phyloP scores from a whole-genome alignment of 225 moss, liverwort and hornwort genomes.

The Antitrichia curtipendula region DNA sequence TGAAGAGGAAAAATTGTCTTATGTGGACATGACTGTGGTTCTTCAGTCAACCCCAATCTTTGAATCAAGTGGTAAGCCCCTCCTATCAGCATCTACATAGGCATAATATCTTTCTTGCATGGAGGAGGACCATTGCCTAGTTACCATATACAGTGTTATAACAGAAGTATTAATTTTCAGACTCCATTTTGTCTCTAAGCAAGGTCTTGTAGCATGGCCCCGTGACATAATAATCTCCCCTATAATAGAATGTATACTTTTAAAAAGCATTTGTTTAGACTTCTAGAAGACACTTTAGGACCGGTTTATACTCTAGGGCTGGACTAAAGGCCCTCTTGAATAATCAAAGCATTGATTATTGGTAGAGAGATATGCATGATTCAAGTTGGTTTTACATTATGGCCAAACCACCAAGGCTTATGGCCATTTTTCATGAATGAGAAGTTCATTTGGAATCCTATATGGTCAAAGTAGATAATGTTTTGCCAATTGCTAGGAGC shows the following conservation, averaged over 20 bases:
- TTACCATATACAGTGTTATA: no score
- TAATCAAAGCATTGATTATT: not conserved
- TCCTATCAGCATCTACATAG: no score
- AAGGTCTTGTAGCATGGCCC: fast-evolving
- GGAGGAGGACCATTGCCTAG: no score
- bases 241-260: not conserved
- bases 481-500: not conserved
- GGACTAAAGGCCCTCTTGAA: fast-evolving
- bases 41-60: no score
- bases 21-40: no score
- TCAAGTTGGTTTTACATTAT: fast-evolving
- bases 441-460: not conserved
- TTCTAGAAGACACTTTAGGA: not conserved
- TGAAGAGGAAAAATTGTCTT: no score
- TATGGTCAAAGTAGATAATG: no score
- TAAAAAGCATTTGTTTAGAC: not conserved
- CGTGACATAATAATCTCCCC: no score
- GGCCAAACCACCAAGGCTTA: fast-evolving
- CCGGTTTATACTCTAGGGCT: fast-evolving
- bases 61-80: no score
- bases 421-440: not conserved
- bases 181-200: not conserved
- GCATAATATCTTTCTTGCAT: no score
- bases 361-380: not conserved
- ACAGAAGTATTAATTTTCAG: not conserved